Evolutionary conservation across 75 land plant species (phyloP), one percentile per base, ranked within the genome.

Genomic region (Pinus taeda): DNA sequence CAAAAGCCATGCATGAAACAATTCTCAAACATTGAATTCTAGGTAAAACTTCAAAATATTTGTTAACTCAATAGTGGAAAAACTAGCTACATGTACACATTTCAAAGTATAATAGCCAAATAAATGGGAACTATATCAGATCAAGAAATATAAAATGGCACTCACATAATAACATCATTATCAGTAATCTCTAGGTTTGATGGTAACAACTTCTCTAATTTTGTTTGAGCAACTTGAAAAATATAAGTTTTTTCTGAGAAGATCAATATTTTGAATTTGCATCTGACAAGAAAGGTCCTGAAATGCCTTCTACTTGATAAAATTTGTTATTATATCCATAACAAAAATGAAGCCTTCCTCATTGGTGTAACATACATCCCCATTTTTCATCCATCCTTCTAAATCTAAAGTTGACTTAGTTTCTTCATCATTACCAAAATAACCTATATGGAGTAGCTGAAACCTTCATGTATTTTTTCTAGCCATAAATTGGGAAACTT

Each of bases 131-230:
- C n/a, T n/a, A n/a, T n/a, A n/a, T n/a, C n/a, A n/a, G n/a, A n/a
- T n/a, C n/a, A n/a, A n/a, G n/a, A n/a, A n/a, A n/a, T n/a, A n/a
- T n/a, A n/a, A n/a, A 37, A 37, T 37, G 3, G 39, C 22, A 59
- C 92, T 49, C 80, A 93, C 93, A 92, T 92, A 20, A 93, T 81
- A 21, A 93, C 96, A 59, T 90, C 92, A 53, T 86, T 88, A 81
- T 93, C 96, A 22, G 71, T 64, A 57, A 93, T 89, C 26, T 76
- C 88, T 17, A 89, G 90, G 42, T 91, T 78, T 37, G 83, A 75
- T 18, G 76, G 86, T 74, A 93, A 93, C 17, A 93, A 61, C 57
- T 84, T 81, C 82, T 93, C 95, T 65, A 93, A 76, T 74, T 93
- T 93, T 60, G 86, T 91, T 11, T 93, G 93, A 11, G 95, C 84